phyloP scores from a whole-genome alignment of 768 basidiomycete species.

The Hygrocybe coccinea region DNA sequence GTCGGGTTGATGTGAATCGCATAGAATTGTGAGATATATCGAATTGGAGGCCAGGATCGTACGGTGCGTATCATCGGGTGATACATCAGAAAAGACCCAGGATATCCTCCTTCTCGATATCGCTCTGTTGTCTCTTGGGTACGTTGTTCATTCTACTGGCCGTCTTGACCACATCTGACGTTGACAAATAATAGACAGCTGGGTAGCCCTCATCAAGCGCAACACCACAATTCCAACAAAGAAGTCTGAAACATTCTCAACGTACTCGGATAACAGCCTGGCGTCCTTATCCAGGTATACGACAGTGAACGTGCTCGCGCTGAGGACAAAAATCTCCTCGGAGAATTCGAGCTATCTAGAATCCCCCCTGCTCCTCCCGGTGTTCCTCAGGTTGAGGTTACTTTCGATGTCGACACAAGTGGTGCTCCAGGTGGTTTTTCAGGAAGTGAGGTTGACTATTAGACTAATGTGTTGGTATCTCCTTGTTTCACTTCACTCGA shows the following conservation, averaged over 20 bases:
- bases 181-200: too few relatives aligned
- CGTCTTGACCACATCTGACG: too few relatives aligned
- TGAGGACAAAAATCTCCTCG: constrained; percentile 96
- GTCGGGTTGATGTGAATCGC: too few relatives aligned
- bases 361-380: constrained; percentile 96
- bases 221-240: constrained; percentile 98
- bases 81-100: constrained; percentile 73
- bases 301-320: constrained; percentile 97
- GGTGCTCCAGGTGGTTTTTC: too few relatives aligned
- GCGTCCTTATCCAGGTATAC: constrained; percentile 95
- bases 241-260: constrained; percentile 97
- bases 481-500: too few relatives aligned
- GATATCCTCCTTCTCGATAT: constrained; percentile 98
- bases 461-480: too few relatives aligned
- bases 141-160: too few relatives aligned
- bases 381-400: constrained; percentile 95
- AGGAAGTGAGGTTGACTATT: too few relatives aligned
- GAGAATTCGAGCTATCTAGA: constrained; percentile 94
- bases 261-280: constrained; percentile 97
- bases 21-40: too few relatives aligned
- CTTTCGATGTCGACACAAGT: constrained; percentile 67
- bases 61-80: too few relatives aligned
- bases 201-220: constrained; percentile 92
- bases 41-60: too few relatives aligned
- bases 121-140: constrained; percentile 79